Evolutionary conservation across 345 rosid species (phyloP).

Genomic region (Gossypium rotundifolium): DNA sequence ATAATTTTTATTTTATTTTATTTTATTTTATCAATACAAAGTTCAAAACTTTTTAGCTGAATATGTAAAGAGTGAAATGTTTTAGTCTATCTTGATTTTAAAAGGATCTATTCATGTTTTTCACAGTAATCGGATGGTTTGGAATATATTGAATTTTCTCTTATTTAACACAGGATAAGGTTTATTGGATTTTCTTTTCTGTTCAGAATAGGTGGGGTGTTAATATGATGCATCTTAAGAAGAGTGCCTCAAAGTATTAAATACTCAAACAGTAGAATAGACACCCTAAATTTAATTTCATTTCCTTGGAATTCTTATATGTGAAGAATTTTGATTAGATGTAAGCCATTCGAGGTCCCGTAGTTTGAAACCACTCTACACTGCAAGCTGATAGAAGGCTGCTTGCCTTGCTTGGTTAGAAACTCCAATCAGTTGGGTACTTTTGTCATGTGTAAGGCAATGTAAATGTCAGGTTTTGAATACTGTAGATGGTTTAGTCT

Average conservation of each 20-base stretch:
- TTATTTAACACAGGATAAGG: background rate
- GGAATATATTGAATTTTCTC: background rate
- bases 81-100: background rate
- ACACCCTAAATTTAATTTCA: background rate
- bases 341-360: background rate
- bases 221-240: background rate
- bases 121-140: background rate
- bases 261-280: background rate
- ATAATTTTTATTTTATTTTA: background rate
- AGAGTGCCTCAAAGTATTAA: background rate
- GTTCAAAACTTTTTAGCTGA: background rate
- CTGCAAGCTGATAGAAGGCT: constrained; percentile 1
- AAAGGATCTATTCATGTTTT: background rate
- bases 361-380: background rate
- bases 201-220: background rate
- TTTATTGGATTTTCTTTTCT: background rate
- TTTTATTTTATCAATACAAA: background rate
- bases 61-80: background rate
- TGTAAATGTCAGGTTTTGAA: background rate
- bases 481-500: background rate
- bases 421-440: background rate
- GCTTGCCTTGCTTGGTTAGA: no score
- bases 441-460: background rate
- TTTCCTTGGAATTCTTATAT: background rate
- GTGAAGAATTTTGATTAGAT: background rate